Evolutionary conservation across 2,329 filamentous ascomycete genomes (phyloP), one percentile per base, ranked within the genome.

Genomic region (Hypoxylon sp.): DNA sequence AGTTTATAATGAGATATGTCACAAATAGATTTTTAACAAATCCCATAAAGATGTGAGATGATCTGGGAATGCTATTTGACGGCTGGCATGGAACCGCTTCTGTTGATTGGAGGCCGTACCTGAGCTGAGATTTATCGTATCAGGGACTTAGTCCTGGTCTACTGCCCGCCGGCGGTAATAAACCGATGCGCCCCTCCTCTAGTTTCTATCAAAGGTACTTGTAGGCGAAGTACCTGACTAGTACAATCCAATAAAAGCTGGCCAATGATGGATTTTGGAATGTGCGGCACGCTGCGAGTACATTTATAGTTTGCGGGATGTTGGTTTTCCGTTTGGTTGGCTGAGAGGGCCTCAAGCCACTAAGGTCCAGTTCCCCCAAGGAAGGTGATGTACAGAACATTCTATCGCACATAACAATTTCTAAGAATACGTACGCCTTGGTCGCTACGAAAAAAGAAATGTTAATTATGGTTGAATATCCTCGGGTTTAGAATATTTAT

Each of bases 91-190:
- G 29, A 25, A 41, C 11, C 6, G 29, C 3, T 41, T 14, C 11
- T 46, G 32, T 47, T 67, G 64, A 64, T 64, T 67, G 64, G 64
- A 56, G 37, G 64, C 19, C 12, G 54, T 58, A 32, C 57, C 51
- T 64, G 52, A 64, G 56, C 52, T 67, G 64, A 64, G 47, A 46
- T 41, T 64, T 60, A 6, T 54, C 29, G 34, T 56, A 51, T 63
- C 32, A 14, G 11, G 6, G 12, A 30, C 29, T 12, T 54, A 39
- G 30, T 37, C 7, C 21, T 48, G 46, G 45, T 45, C 55, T n/a
- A n/a, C 30, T 58, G 41, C 39, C 55, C 39, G 56, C 60, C 56
- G 51, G 56, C 61, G 60, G 56, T 30, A 61, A 64, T 61, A 47
- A 57, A 32, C 55, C 60, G 53, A 34, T 66, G 58, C n/a, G 58